Evolutionary conservation across 768 basidiomycete species (phyloP).

Genomic region (Pulveroboletus sp.): DNA sequence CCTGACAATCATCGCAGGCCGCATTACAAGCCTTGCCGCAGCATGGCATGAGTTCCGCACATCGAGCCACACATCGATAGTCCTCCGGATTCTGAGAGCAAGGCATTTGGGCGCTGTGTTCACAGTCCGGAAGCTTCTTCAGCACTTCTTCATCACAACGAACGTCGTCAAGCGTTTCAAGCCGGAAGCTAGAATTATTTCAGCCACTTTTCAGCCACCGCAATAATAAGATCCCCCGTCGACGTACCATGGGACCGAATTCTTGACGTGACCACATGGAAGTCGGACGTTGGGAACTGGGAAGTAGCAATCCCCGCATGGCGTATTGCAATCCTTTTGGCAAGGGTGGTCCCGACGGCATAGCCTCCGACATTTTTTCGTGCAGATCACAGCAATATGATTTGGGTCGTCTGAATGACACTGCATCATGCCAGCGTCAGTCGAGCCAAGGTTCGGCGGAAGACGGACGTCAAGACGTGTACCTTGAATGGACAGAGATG

Average conservation of each 20-base stretch:
- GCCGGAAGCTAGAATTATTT: slow-evolving; percentile 35
- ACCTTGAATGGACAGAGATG: slow-evolving; percentile 64
- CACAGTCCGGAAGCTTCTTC: slow-evolving; percentile 48
- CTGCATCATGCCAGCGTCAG: slow-evolving; percentile 29
- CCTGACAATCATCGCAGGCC: slow-evolving; percentile 48
- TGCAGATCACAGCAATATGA: slow-evolving; percentile 47
- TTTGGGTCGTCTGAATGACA: slow-evolving; percentile 60
- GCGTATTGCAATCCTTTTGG: slow-evolving; percentile 42
- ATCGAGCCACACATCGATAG: slow-evolving; percentile 39
- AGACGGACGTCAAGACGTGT: background rate
- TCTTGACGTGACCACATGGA: slow-evolving; percentile 53
- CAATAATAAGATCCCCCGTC: background rate
- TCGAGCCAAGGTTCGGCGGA: background rate
- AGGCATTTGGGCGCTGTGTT: slow-evolving; percentile 45
- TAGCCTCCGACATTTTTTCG: slow-evolving; percentile 45
- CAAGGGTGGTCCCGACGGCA: slow-evolving; percentile 61
- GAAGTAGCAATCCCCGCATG: slow-evolving; percentile 54
- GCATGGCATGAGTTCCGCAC: slow-evolving; percentile 46
- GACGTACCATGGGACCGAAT: slow-evolving; percentile 48
- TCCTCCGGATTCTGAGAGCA: slow-evolving; percentile 45
- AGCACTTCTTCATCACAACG: slow-evolving; percentile 40
- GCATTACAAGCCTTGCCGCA: slow-evolving; percentile 50
- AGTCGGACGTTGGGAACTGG: slow-evolving; percentile 43
- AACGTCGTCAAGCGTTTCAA: slow-evolving; percentile 43
- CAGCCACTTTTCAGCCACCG: background rate